Evolutionary conservation across 1,284 basidiomycete species (phyloP), one percentile per base, ranked within the genome.

Genomic region (Taiwanofungus camphoratus): DNA sequence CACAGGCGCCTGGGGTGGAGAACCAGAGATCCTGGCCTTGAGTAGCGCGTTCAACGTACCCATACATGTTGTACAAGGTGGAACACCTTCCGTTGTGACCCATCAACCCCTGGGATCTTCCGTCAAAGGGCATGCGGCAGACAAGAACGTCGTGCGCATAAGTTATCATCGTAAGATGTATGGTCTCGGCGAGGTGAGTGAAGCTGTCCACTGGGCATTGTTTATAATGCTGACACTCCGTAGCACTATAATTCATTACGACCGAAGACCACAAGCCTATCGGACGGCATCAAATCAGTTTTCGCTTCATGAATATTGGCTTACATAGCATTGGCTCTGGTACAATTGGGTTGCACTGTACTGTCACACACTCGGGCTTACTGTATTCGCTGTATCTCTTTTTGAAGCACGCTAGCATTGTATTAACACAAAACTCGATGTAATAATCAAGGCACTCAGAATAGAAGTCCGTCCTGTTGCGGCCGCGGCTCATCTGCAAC

Each of bases 1-100:
- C 56, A 95, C 92, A 7, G 88, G 82, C 7, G 77, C 84, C 24
- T 99, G 96, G 96, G 96, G 96, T 36, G 96, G 96, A 29, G 92
- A 99, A 65, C 94, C 93, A 2, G 96, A 99, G 73, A 93, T 99
- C 36, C 72, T 91, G 53, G 96, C 96, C 0, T 70, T 99, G 8
- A 86, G 87, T 55, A 75, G 85, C 42, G 82, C 83, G n/a, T 97
- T 82, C 63, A 71, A 80, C 41, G 71, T 93, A 21, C 88, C 92
- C 0, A 95, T 99, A 44, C 86, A 97, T 62, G 88, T 99, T 42
- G 74, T 98, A 15, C 96, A 99, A 61, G 77, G 80, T 1, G 86
- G 85, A 0, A 73, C 73, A 23, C 95, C 93, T 1, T 73, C 82
- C 0, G 71, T 98, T 20, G 92, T 97, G 7, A 77, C 87, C 5